Percentiles rank a stretch among this genome's conserved stretches.
phyloP scores from a whole-genome alignment of 495 filamentous ascomycete species.

The Emericellopsis terricola region DNA sequence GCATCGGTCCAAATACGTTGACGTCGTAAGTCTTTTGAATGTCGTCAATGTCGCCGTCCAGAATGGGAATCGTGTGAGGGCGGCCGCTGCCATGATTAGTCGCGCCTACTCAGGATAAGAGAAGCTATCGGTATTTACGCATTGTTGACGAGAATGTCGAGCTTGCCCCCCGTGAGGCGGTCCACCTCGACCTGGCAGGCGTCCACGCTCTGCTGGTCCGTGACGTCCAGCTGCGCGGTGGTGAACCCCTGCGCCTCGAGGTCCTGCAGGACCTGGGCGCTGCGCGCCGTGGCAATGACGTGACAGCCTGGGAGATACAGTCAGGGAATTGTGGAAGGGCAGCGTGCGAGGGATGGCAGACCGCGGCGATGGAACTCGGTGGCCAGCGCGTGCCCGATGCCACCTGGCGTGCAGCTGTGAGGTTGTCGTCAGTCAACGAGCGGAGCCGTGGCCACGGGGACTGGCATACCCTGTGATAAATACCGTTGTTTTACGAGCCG shows the following conservation, averaged over 20 bases:
- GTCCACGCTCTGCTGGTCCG: slow-evolving; percentile 28
- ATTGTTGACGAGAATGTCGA: slow-evolving; percentile 55
- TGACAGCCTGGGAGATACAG: slow-evolving; percentile 18
- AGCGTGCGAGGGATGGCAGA: background rate
- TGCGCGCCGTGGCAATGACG: slow-evolving; percentile 36
- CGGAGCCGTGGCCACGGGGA: too few species aligned
- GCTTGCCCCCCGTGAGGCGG: slow-evolving; percentile 31
- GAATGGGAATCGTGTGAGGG: slow-evolving; percentile 29
- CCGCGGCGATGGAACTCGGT: slow-evolving; percentile 20
- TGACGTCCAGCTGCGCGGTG: slow-evolving; percentile 31
- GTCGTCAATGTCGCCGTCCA: slow-evolving; percentile 31
- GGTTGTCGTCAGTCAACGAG: background rate
- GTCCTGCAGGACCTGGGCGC: slow-evolving; percentile 21
- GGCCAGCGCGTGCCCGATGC: slow-evolving; percentile 31
- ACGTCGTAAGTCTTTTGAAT: slow-evolving; percentile 39
- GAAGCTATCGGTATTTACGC: slow-evolving; percentile 18
- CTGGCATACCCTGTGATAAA: too few species aligned
- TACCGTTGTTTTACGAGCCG: too few species aligned
- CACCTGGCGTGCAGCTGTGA: slow-evolving; percentile 31
- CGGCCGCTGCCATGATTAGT: slow-evolving; percentile 19
- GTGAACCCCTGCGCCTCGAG: slow-evolving; percentile 28
- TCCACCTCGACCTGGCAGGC: slow-evolving; percentile 25
- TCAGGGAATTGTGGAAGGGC: slow-evolving; percentile 1
- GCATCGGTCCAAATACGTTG: slow-evolving; percentile 42
- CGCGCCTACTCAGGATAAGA: background rate